Percentiles rank a stretch among this genome's conserved stretches.
These are phyloP conservation scores for Phialocephala subalpina DNA, from an alignment of 2,329 filamentous ascomycete species.

Conservation along the genomic window DNA sequence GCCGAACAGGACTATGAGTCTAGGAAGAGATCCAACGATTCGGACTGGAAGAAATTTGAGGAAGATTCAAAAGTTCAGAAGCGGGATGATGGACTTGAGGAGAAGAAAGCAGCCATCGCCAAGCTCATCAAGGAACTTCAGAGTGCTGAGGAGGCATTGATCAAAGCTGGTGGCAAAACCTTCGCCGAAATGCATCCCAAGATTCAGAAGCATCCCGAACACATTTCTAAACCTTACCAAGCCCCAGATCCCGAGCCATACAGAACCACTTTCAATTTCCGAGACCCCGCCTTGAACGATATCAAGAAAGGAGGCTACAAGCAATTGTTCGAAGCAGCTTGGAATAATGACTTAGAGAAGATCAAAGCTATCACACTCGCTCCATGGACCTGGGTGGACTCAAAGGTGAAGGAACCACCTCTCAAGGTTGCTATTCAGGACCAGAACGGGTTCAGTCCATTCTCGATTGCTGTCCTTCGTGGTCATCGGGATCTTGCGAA, in stretches of 20 bases:
- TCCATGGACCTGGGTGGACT: slow-evolving; percentile 58
- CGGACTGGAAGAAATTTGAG: slow-evolving; percentile 34
- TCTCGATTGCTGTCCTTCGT: slow-evolving; percentile 72
- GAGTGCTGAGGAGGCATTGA: slow-evolving; percentile 60
- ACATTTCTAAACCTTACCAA: not conserved
- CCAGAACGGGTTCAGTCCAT: slow-evolving; percentile 55
- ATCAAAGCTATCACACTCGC: slow-evolving; percentile 71
- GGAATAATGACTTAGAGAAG: slow-evolving; percentile 70
- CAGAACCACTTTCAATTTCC: slow-evolving; percentile 33
- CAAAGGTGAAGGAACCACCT: slow-evolving; percentile 61
- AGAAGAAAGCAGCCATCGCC: slow-evolving; percentile 65
- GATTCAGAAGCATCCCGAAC: slow-evolving; percentile 34
- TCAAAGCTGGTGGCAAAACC: slow-evolving; percentile 68
- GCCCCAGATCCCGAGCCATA: slow-evolving; percentile 26
- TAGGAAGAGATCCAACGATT: slow-evolving; percentile 33
- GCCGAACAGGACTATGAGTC: slow-evolving; percentile 31
- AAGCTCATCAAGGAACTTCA: slow-evolving; percentile 60
- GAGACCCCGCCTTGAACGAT: slow-evolving; percentile 55
- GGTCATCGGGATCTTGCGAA: slow-evolving; percentile 71
- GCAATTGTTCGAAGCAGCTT: slow-evolving; percentile 76
- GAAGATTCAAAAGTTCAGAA: slow-evolving; percentile 27
- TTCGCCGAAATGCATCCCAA: slow-evolving; percentile 71
- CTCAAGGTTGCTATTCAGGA: slow-evolving; percentile 71
- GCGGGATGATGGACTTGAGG: slow-evolving; percentile 44
- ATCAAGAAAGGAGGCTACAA: slow-evolving; percentile 66